Evolutionary conservation across 306 rosid species (phyloP), one percentile per base, ranked within the genome.

Genomic region (Trifolium dubium): DNA sequence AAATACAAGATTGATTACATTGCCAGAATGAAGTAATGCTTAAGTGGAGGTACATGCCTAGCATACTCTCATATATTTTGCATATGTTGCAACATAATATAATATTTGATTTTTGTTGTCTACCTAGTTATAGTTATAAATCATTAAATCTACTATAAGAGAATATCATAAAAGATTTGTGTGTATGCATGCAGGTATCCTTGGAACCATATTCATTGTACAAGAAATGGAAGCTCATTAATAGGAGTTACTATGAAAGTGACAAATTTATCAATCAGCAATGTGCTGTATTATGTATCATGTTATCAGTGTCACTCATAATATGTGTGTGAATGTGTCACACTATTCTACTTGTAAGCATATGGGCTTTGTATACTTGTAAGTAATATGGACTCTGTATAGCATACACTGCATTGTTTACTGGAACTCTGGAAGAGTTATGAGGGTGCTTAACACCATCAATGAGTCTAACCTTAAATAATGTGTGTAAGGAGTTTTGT

Each of bases 21-120:
- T 94, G 87, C 95, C 98, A 61, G 97, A 91, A 87, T 91, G 97
- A 85, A 85, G 96, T 70, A 86, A 73, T 3, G 89, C 92, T 56
- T 91, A 81, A 89, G 47, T 68, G 73, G 73, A 82, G 87, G 91
- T 83, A 83, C 67, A 34, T 49, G 67, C 62, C 68, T 69, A 47
- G 43, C 75, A 10, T 39, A 46, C 50, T 43, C 14, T 34, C 43
- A 39, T 47, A 40, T 67, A 29, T 80, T 50, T 30, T 17, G 35
- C 61, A 2, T 68, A 64, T 23, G 41, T 65, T 35, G 34, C 9
- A 23, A 50, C 35, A 54, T 11, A 53, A 44, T 17, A 17, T 37
- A 37, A 37, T 28, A 19, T 51, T 69, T 64, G 32, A 29, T 80
- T 50, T 44, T 69, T 14, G 13, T 13, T 67, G 55, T 44, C 62